Base-by-base conservation (phyloP, 1,139 yeast species). In the Casaregolazyma lundiana region DNA sequence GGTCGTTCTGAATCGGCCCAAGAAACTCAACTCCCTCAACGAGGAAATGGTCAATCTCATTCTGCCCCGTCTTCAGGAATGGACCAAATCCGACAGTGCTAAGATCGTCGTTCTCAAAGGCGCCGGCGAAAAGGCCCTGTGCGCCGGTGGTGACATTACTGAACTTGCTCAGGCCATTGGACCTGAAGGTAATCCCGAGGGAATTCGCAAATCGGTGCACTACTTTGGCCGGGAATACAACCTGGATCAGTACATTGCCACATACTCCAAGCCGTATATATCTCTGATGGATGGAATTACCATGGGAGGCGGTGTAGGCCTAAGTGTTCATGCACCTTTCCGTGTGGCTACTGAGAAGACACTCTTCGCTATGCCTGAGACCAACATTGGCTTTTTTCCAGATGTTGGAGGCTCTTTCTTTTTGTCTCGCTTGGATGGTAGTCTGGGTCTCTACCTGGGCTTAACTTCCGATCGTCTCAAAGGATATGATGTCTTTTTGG, bases 221-320 rank as follows among this genome's bases (percentile, higher is more conserved):
- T 86, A 85, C 66, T 92, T 92, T 70, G 78, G 79, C 53, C 67
- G 74, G 51, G 98, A 92, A 68, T 92, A 92, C 69, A 79, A 83
- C 53, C 71, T 92, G 61, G 83, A 92, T 69, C 87, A 83, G 61
- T 71, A 83, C 49, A 73, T 90, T 54, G 83, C 95, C 15, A 82
- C 94, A 15, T 88, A 79, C 62, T 73, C 82, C 50, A 92, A 89
- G 69, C 97, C 98, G 1, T 77, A 85, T 54, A 81, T 92, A 16
- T 75, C 96, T 0, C 62, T 89, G 40, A 84, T 86, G 81, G 83
- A 92, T 62, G 97, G 97, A 22, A 88, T 92, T 59, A 88, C 94
- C 35, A 88, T 92, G 96, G 98, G 98, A 48, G 98, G 98, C 46
- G 98, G 98, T 57, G 96, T 88, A 38, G 98, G 98, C 2, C 71